Conservation (phyloP, 768 basidiomycete genomes). For the Hebeloma cylindrosporum region DNA sequence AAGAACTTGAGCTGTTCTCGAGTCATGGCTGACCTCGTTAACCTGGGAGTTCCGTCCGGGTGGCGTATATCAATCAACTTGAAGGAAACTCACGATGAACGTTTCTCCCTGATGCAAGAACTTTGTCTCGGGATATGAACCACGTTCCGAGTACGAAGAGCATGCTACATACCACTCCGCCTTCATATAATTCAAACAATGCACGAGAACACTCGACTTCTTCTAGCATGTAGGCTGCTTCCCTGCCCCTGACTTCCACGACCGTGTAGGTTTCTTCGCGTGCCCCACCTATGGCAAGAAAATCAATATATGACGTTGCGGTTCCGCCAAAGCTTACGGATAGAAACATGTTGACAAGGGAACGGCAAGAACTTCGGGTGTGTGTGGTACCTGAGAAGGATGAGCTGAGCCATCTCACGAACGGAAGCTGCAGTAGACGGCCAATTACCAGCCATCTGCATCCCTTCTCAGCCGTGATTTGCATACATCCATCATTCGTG, state of each 20-base stretch:
- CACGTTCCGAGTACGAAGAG: neutral
- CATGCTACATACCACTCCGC: slow-evolving; percentile 64
- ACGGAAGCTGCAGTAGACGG: neutral
- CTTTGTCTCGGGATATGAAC: slow-evolving; percentile 32
- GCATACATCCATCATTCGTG: slow-evolving; percentile 57
- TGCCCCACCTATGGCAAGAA: slow-evolving; percentile 43
- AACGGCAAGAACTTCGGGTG: slow-evolving; percentile 78
- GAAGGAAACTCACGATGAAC: slow-evolving; percentile 57
- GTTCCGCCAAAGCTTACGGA: slow-evolving; percentile 42
- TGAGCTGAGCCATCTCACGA: neutral
- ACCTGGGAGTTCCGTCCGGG: slow-evolving; percentile 43
- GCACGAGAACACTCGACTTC: slow-evolving; percentile 83
- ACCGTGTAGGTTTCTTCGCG: slow-evolving; percentile 80
- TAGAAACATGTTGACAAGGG: slow-evolving; percentile 69
- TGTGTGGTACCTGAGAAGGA: slow-evolving; percentile 68
- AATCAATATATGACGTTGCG: neutral
- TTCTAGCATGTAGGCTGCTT: slow-evolving; percentile 56
- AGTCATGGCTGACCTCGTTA: slow-evolving; percentile 78
- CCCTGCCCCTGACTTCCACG: slow-evolving; percentile 55
- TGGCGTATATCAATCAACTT: too few relatives aligned
- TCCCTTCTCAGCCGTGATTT: slow-evolving; percentile 60
- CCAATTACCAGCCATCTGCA: slow-evolving; percentile 75
- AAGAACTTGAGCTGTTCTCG: slow-evolving; percentile 65
- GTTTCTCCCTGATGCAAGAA: slow-evolving; percentile 88
- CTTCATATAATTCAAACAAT: slow-evolving; percentile 87